A percentile compares a stretch with the other conserved stretches of the same genome.
phyloP scores from a whole-genome alignment of 495 filamentous ascomycete species.

The Neurospora sp. region DNA sequence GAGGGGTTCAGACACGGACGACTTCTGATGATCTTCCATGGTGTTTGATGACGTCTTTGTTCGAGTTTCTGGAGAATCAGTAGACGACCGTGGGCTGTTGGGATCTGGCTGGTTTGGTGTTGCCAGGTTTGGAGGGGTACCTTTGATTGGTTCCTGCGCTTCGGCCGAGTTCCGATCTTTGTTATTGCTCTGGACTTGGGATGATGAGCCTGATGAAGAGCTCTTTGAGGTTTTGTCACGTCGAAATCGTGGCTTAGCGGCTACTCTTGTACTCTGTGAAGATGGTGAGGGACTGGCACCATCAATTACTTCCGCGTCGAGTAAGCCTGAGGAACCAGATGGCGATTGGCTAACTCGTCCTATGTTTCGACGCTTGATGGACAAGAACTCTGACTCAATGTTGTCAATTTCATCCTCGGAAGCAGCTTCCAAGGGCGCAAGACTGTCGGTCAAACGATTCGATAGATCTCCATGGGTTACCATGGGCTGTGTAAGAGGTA shows the following conservation, averaged over 20 bases:
- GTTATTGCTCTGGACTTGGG: background rate
- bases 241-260: background rate
- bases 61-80: background rate
- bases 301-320: background rate
- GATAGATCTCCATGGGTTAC: background rate
- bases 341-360: background rate
- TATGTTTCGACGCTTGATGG: background rate
- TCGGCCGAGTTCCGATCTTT: background rate
- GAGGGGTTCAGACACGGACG: slow-evolving; percentile 20
- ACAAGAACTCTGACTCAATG: background rate
- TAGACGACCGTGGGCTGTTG: background rate
- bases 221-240: background rate
- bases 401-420: background rate
- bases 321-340: background rate
- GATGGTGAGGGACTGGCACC: background rate
- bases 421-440: slow-evolving; percentile 7
- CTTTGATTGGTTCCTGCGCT: background rate
- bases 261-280: background rate
- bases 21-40: background rate
- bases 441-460: background rate
- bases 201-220: background rate
- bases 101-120: background rate
- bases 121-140: background rate
- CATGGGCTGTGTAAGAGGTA: slow-evolving; percentile 3
- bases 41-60: background rate